Conservation (phyloP, 179 eudicot genomes). For the Heliamphora ciliata region DNA sequence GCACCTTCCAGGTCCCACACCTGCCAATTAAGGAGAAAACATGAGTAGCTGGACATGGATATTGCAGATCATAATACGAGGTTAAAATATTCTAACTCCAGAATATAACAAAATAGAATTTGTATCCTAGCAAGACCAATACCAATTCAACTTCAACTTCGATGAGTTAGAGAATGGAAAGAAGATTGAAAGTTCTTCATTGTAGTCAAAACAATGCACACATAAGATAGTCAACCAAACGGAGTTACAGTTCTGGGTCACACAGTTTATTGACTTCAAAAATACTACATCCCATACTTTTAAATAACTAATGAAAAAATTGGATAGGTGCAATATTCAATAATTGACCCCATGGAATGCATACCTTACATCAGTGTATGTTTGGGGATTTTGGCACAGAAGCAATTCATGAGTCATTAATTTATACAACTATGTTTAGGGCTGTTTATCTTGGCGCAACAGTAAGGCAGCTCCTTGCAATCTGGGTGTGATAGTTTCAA, state of each 20-base stretch:
- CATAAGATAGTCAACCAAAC: not conserved
- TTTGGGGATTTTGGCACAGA: too few relatives aligned
- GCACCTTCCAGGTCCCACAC: slow-evolving; percentile 71
- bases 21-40: slow-evolving; percentile 25
- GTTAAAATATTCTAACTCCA: too few relatives aligned
- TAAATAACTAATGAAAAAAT: not conserved
- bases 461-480: too few relatives aligned
- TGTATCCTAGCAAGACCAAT: not conserved
- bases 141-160: not conserved
- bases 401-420: too few relatives aligned
- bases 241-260: not conserved
- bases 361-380: too few relatives aligned
- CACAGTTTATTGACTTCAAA: not conserved
- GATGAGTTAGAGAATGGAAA: too few relatives aligned
- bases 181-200: not conserved
- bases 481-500: too few relatives aligned
- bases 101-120: not conserved
- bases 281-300: not conserved
- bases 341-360: too few relatives aligned
- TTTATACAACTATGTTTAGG: too few relatives aligned
- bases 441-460: too few relatives aligned
- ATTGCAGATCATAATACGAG: not conserved
- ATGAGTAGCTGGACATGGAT: not conserved
- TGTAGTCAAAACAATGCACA: not conserved
- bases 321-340: too few relatives aligned